Percentiles rank a stretch among this genome's conserved stretches.
Evolutionary conservation across 768 basidiomycete genomes (phyloP).

Genomic region (Suillus bovinus): DNA sequence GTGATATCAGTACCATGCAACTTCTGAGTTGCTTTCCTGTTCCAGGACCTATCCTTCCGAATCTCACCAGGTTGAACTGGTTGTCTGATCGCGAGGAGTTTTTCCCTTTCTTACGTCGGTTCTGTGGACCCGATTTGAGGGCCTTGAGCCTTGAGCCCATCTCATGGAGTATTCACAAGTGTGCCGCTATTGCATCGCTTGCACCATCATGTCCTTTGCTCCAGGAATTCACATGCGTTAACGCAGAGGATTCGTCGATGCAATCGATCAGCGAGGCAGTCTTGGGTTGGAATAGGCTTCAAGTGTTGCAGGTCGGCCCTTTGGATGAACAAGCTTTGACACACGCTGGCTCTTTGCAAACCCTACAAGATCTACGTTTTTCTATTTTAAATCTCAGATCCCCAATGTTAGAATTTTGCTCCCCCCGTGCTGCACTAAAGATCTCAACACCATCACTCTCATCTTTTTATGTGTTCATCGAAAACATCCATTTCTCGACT

Average conservation of each 20-base stretch:
- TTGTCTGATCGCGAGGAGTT: background rate
- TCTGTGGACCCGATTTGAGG: background rate
- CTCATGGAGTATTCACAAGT: background rate
- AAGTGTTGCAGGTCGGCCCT: background rate
- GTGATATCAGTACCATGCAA: background rate
- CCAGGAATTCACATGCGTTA: background rate
- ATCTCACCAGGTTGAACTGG: slow-evolving; percentile 28
- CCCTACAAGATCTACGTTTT: background rate
- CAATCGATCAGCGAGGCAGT: background rate
- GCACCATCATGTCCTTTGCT: slow-evolving; percentile 1
- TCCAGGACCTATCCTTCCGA: slow-evolving; percentile 25
- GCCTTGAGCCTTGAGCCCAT: background rate
- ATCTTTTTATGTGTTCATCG: background rate
- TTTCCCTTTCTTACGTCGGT: slow-evolving; percentile 1
- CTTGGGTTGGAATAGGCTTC: background rate
- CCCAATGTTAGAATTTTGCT: background rate
- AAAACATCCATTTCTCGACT: background rate
- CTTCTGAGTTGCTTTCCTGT: background rate
- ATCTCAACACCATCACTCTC: background rate
- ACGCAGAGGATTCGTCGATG: background rate
- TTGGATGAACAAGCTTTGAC: background rate
- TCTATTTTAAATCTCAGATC: background rate
- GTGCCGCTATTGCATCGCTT: background rate
- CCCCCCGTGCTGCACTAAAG: background rate
- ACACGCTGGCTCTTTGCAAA: background rate